Base-by-base conservation (phyloP, 352 stramenopile genomes). In the Pythium apleroticum region DNA sequence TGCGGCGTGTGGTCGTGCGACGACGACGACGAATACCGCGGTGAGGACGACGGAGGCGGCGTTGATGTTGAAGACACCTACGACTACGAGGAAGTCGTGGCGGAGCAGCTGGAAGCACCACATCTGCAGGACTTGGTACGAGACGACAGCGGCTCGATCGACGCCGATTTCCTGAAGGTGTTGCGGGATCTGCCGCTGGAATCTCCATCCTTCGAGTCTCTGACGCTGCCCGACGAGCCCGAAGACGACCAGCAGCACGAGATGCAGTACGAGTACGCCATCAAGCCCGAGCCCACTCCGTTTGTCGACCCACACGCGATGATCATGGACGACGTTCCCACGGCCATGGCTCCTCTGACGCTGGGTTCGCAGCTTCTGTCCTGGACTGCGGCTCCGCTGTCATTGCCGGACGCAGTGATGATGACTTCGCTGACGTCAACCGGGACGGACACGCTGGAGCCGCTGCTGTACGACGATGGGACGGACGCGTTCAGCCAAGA, bases 81-180 rank as follows among this genome's bases (percentile, higher is more conserved):
- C n/a, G 43, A 50, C 19, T 7, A 28, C 19, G 46, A 35, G 24
- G 10, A 31, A 2, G 20, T n/a, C 6, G 45, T n/a, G 8, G 22
- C 1, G 10, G 45, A 31, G 9, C 4, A 31, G 12, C 25, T 35
- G 12, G 25, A 22, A 3, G 46, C n/a, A n/a, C n/a, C n/a, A n/a
- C n/a, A n/a, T n/a, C 46, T 35, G 25, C 3, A 3, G 6, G 35
- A 10, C 39, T n/a, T n/a, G n/a, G n/a, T n/a, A n/a, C n/a, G n/a
- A n/a, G 30, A 48, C 45, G 56, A 63, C 19, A 46, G n/a, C 45
- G 28, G 53, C n/a, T n/a, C 52, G 4, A 49, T 59, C 19, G 52
- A 43, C 37, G 25, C 27, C 14, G 55, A 41, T 25, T 41, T 61
- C 8, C 24, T 61, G 10, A 19, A 28, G 30, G 55, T 41, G 37